Evolutionary conservation across 2,329 filamentous ascomycete genomes (phyloP).

Genomic region (Fusarium odoratissimum): DNA sequence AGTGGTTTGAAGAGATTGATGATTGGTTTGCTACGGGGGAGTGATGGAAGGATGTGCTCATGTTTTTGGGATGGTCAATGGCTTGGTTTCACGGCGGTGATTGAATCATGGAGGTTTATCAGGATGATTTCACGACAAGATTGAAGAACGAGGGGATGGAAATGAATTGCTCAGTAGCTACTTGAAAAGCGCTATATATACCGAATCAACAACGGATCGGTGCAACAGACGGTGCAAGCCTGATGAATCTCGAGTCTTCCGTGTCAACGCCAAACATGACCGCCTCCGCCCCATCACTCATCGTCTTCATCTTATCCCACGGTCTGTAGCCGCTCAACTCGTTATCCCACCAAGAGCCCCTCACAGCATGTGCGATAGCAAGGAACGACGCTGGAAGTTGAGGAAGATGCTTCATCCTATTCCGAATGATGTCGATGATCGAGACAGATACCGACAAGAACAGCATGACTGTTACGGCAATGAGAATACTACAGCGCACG

Average conservation of each 20-base stretch:
- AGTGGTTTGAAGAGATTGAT: background rate
- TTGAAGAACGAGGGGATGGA: background rate
- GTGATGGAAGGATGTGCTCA: background rate
- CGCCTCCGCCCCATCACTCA: constrained; percentile 6
- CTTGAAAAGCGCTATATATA: background rate
- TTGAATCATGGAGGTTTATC: background rate
- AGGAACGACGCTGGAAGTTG: constrained; percentile 35
- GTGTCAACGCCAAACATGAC: constrained; percentile 40
- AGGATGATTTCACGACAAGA: background rate
- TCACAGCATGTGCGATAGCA: constrained; percentile 32
- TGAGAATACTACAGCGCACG: constrained; percentile 31
- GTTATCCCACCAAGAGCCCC: constrained; percentile 35
- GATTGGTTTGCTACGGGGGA: background rate
- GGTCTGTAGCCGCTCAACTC: constrained; percentile 22
- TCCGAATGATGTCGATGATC: constrained; percentile 33
- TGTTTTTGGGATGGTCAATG: background rate
- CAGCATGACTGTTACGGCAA: constrained; percentile 28
- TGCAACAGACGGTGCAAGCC: constrained; percentile 31
- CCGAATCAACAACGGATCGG: constrained; percentile 19
- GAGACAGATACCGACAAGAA: constrained; percentile 20
- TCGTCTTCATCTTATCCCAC: constrained; percentile 13
- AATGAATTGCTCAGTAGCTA: background rate
- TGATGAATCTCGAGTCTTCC: constrained; percentile 29
- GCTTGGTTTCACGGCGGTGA: background rate
- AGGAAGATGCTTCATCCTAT: constrained; percentile 22